Conservation (phyloP, 345 rosid genomes). For the Salix exigua region DNA sequence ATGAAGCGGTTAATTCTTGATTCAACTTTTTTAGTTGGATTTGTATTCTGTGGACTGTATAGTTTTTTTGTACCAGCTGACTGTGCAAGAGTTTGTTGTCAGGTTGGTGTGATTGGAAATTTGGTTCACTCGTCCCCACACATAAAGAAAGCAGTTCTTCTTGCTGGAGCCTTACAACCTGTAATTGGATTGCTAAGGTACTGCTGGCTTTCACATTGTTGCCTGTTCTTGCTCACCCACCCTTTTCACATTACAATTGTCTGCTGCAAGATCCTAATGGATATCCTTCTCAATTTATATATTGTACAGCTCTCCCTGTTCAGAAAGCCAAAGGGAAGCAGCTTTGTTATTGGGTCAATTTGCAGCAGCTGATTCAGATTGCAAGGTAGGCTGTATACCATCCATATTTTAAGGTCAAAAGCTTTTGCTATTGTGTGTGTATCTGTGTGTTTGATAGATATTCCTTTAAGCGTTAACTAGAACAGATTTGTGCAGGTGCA, state of each 20-base stretch:
- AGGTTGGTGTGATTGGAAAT: conserved; percentile 79
- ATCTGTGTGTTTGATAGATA: not conserved
- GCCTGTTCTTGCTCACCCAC: not conserved
- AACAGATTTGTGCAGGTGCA: conserved; percentile 50
- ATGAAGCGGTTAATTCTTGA: conserved; percentile 57
- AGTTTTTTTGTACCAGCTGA: conserved; percentile 13
- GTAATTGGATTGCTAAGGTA: conserved; percentile 74
- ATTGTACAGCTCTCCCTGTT: conserved; percentile 53
- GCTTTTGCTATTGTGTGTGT: not conserved
- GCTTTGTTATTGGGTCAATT: conserved; percentile 76
- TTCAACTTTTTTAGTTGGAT: not conserved
- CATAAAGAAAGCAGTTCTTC: conserved; percentile 65
- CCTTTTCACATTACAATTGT: not conserved
- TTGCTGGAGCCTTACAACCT: conserved; percentile 76
- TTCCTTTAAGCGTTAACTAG: not conserved
- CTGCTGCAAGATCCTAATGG: not conserved
- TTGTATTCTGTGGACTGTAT: conserved; percentile 3
- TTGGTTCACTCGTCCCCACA: conserved; percentile 72
- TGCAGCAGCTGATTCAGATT: conserved; percentile 74
- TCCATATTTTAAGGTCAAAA: conserved; percentile 9
- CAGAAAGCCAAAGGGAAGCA: conserved; percentile 76
- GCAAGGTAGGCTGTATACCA: conserved; percentile 45
- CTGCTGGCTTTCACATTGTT: conserved; percentile 5
- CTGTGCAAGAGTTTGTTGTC: conserved; percentile 6
- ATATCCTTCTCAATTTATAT: not conserved